Evolutionary conservation across 2,329 filamentous ascomycete genomes (phyloP).

Genomic region (Orbilia javanica): DNA sequence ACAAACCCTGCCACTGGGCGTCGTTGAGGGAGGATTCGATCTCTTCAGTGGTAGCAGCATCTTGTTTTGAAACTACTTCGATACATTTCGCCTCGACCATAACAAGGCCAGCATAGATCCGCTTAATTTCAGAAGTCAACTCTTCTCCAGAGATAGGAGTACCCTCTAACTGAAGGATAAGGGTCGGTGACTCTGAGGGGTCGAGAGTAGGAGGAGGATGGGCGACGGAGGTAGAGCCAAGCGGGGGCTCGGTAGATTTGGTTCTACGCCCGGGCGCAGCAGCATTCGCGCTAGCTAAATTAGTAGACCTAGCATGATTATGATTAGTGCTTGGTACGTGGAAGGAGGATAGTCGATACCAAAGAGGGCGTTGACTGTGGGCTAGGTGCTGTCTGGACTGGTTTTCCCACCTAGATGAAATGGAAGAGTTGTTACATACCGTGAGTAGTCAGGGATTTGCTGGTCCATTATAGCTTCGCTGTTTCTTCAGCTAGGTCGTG

Average conservation of each 20-base stretch:
- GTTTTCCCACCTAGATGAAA: not conserved
- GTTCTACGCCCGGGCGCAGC: slow-evolving; percentile 21
- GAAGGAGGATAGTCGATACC: no score
- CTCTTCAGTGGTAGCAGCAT: slow-evolving; percentile 66
- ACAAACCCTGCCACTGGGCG: slow-evolving; percentile 86
- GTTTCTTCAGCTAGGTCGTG: slow-evolving; percentile 17
- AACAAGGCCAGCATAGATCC: slow-evolving; percentile 83
- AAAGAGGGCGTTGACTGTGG: not conserved
- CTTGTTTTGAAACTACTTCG: slow-evolving; percentile 78
- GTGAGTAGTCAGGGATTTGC: slow-evolving; percentile 3
- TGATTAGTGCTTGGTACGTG: no score
- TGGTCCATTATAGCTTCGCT: not conserved
- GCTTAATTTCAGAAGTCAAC: slow-evolving; percentile 82
- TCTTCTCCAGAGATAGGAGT: slow-evolving; percentile 81
- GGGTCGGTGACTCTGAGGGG: slow-evolving; percentile 62
- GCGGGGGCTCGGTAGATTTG: not conserved
- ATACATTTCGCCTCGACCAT: slow-evolving; percentile 92
- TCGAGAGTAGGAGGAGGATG: slow-evolving; percentile 6
- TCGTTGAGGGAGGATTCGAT: slow-evolving; percentile 67
- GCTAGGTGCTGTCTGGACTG: not conserved
- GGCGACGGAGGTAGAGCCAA: slow-evolving; percentile 8
- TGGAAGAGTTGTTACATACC: slow-evolving; percentile 9
- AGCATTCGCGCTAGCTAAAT: not conserved
- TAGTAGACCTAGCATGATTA: no score
- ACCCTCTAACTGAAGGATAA: slow-evolving; percentile 73